phyloP scores from a whole-genome alignment of 345 rosid genomes.

The Aethionema arabicum region DNA sequence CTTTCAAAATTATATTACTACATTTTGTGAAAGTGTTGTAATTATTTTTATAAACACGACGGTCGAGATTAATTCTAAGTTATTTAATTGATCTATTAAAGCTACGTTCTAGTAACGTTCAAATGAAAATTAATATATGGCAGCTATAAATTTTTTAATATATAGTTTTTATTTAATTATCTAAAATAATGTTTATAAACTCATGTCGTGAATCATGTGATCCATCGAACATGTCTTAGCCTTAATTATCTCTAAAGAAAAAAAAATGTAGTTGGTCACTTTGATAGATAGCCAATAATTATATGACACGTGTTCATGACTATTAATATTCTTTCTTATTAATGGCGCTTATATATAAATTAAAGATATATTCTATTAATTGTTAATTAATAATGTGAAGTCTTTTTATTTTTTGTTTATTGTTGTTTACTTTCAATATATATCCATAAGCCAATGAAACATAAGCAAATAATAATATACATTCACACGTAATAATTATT shows the following conservation, averaged over 20 bases:
- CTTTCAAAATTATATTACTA: neutral
- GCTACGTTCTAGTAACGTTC: constrained; percentile 5
- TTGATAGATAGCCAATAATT: constrained; percentile 9
- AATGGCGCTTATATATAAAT: neutral
- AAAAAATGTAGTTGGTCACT: constrained; percentile 23
- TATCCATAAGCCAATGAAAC: too few relatives aligned
- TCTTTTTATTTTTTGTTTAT: too few relatives aligned
- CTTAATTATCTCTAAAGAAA: constrained; percentile 20
- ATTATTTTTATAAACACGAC: neutral
- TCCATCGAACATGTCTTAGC: constrained; percentile 25
- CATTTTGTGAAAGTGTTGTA: neutral
- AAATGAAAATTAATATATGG: constrained; percentile 4
- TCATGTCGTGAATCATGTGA: constrained; percentile 38
- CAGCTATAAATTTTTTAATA: neutral
- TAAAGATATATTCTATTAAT: neutral
- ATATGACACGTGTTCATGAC: constrained; percentile 22
- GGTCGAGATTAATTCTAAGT: neutral
- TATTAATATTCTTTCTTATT: constrained; percentile 5
- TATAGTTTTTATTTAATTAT: too few relatives aligned
- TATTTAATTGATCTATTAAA: constrained; percentile 14
- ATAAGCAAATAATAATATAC: neutral
- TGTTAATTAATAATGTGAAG: too few relatives aligned
- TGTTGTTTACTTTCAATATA: too few relatives aligned
- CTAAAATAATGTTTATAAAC: neutral
- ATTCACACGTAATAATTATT: neutral